A percentile compares a stretch with the other conserved stretches of the same genome.
phyloP scores from a whole-genome alignment of 2,329 filamentous ascomycete genomes.

The Diaporthe humulicola region DNA sequence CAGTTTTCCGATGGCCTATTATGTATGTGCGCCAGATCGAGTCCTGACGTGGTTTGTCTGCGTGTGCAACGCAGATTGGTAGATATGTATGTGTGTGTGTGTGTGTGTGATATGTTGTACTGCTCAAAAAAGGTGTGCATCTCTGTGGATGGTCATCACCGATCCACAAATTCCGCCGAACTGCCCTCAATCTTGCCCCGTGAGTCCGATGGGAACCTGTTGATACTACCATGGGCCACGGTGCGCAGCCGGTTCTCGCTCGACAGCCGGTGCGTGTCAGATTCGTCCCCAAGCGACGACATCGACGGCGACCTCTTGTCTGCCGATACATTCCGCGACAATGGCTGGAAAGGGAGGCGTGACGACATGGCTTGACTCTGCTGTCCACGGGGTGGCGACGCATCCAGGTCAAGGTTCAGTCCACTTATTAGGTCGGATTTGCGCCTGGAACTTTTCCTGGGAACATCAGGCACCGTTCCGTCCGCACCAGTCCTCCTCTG shows the following conservation, averaged over 20 bases:
- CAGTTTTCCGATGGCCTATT: neutral
- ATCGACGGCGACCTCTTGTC: conserved; percentile 64
- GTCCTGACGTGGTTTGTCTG: neutral
- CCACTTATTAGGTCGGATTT: conserved; percentile 59
- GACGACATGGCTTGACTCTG: conserved; percentile 48
- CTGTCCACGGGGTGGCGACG: conserved; percentile 44
- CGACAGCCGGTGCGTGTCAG: conserved; percentile 43
- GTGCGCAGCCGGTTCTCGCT: conserved; percentile 65
- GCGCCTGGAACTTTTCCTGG: conserved; percentile 80
- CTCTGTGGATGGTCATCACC: conserved; percentile 12
- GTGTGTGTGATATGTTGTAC: neutral
- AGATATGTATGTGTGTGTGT: neutral
- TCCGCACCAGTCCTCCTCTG: conserved; percentile 48
- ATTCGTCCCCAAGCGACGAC: conserved; percentile 63
- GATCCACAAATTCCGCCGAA: conserved; percentile 69
- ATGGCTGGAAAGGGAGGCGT: conserved; percentile 66
- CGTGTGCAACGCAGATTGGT: neutral
- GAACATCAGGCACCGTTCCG: conserved; percentile 67
- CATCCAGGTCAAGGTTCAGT: conserved; percentile 44
- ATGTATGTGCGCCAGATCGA: conserved; percentile 16
- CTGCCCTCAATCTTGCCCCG: conserved; percentile 64
- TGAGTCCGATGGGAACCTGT: conserved; percentile 63
- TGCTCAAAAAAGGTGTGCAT: neutral
- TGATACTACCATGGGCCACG: conserved; percentile 71
- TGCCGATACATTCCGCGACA: conserved; percentile 59